Base-by-base conservation (phyloP, 2,329 filamentous ascomycete genomes). In the Diatrype stigma region DNA sequence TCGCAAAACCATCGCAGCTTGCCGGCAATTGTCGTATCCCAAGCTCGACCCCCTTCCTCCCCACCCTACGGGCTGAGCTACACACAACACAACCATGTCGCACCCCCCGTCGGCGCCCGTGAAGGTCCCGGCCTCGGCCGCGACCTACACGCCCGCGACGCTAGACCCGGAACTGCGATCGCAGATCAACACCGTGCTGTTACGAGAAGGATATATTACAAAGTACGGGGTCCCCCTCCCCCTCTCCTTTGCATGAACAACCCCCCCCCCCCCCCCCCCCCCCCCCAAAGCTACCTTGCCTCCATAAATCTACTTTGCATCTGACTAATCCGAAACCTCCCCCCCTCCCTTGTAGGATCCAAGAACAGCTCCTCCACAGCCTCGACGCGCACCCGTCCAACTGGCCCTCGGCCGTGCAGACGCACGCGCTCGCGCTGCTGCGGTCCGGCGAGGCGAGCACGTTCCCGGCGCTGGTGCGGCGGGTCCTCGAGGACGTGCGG, bases 111-210 rank as follows among this genome's bases (percentile, higher is more conserved):
- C 79, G 28, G 80, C 80, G 21, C 80, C 81, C 4, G 79, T 83
- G 60, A 84, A 84, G 63, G 79, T 86, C 46, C 79, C 83, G 14
- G 69, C 78, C 6, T 77, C 79, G 30, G 80, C 80, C n/a, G 73
- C 81, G 3, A 78, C 74, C 59, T 82, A 86, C 67, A 80, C 81
- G 16, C 71, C 79, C 46, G 80, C 80, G 6, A 86, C 80, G 8
- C 74, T 82, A 51, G 83, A 86, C 58, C 73, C 78, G 6, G 82
- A 86, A 51, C 67, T 86, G 51, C 74, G 83, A 21, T 85, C 82
- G 2, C 76, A 84, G 59, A 81, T 86, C 60, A 86, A 86, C 63
- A 72, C 74, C 10, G 60, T 80, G 12, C 69, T 86, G 22, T 70
- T 86, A 32, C 72, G 74, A 38, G 81, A 83, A 44, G 82, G 82